phyloP scores from a whole-genome alignment of 768 basidiomycete species.

The Suillus alpinus region DNA sequence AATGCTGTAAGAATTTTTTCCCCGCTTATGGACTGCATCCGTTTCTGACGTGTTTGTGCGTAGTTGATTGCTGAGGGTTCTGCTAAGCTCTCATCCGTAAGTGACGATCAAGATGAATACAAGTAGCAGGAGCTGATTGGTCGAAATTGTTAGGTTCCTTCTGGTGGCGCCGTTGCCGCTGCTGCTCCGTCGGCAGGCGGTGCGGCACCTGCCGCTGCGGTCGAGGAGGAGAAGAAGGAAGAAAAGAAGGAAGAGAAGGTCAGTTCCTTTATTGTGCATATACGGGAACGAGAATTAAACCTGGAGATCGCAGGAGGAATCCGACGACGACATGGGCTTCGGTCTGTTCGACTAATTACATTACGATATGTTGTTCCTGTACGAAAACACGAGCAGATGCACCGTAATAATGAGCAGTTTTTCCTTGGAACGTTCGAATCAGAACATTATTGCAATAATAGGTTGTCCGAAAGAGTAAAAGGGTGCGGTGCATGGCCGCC shows the following conservation, averaged over 20 bases:
- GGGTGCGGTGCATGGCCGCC: constrained; percentile 7
- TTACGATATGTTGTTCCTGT: constrained; percentile 9
- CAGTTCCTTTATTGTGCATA: constrained; percentile 18
- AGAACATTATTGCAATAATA: constrained; percentile 5
- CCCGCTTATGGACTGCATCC: neutral
- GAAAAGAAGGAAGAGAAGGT: constrained; percentile 92
- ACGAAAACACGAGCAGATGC: constrained; percentile 3
- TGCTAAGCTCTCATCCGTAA: constrained; percentile 89
- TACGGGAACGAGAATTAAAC: constrained; percentile 4
- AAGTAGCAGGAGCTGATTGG: neutral
- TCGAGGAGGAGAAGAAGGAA: constrained; percentile 72
- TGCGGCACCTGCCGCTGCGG: constrained; percentile 49
- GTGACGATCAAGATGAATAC: constrained; percentile 23
- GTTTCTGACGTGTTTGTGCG: constrained; percentile 2
- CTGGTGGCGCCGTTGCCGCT: constrained; percentile 76
- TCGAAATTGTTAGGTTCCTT: constrained; percentile 64
- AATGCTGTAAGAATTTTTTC: constrained; percentile 52
- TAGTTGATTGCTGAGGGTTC: constrained; percentile 92
- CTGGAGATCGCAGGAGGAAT: constrained; percentile 64
- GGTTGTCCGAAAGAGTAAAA: neutral
- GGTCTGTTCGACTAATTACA: constrained; percentile 87
- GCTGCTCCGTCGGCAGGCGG: constrained; percentile 48
- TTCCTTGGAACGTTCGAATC: constrained; percentile 7
- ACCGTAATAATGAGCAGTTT: constrained; percentile 9
- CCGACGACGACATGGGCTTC: constrained; percentile 99